Conservation (phyloP, 257 asterid genomes). For the Dorcoceras hygrometricum region DNA sequence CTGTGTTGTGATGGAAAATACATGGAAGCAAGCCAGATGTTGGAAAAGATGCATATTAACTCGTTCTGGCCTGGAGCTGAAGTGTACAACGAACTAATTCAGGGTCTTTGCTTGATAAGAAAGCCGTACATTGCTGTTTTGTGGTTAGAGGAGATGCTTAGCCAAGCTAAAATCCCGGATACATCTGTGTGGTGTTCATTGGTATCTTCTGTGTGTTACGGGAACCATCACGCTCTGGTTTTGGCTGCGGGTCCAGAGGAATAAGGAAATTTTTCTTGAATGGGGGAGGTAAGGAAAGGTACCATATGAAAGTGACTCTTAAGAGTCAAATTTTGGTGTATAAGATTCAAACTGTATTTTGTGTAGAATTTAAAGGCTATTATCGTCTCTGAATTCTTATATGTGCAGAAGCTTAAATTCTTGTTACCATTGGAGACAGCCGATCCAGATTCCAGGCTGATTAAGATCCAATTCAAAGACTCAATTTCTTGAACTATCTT, state of each 20-base stretch:
- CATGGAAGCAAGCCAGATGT: constrained; percentile 58
- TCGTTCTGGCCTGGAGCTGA: constrained; percentile 58
- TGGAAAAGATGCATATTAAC: constrained; percentile 64
- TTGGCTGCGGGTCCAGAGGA: constrained; percentile 26
- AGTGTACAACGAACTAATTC: constrained; percentile 43
- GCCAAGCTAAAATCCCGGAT: constrained; percentile 62
- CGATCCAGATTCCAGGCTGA: not conserved
- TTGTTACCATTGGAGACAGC: too few species aligned
- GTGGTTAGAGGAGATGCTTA: constrained; percentile 90
- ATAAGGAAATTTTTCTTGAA: constrained; percentile 15
- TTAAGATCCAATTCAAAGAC: not conserved
- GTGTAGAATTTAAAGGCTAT: too few species aligned
- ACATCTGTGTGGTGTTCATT: constrained; percentile 59
- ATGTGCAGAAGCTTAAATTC: too few species aligned
- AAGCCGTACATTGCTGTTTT: constrained; percentile 57
- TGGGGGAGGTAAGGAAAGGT: not conserved
- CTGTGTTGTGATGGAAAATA: constrained; percentile 62
- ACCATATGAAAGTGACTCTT: not conserved
- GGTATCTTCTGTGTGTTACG: constrained; percentile 54
- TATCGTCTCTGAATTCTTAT: too few species aligned
- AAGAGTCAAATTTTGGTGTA: not conserved
- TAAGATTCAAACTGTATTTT: too few species aligned
- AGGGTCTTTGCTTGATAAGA: constrained; percentile 59
- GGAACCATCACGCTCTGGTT: constrained; percentile 21
- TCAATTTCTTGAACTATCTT: not conserved